Conservation (phyloP, 495 filamentous ascomycete species). For the Ramalina intermedia region DNA sequence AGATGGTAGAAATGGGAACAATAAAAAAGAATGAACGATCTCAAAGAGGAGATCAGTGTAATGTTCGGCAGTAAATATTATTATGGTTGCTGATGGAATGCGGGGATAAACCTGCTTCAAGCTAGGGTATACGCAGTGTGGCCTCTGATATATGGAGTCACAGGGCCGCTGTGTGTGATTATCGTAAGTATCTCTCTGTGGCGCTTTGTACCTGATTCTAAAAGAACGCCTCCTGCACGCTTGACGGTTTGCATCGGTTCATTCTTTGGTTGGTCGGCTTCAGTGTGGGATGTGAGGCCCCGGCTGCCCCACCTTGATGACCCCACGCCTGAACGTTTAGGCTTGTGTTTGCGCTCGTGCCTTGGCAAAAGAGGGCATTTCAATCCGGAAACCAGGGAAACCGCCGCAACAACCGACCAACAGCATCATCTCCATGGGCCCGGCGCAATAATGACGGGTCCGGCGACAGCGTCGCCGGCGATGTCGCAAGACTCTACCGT, state of each 20-base stretch:
- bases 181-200: not conserved
- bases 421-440: slow-evolving; percentile 1
- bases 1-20: not conserved
- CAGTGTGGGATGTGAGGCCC: not conserved
- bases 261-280: not conserved
- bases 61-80: not conserved
- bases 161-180: not conserved
- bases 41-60: not conserved
- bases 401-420: not conserved
- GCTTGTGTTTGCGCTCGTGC: too few species aligned
- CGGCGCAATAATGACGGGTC: slow-evolving; percentile 4
- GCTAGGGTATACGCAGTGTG: slow-evolving; percentile 54
- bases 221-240: slow-evolving; percentile 1
- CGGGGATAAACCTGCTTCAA: not conserved
- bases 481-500: slow-evolving; percentile 16
- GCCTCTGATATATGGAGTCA: slow-evolving; percentile 10
- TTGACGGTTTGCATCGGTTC: not conserved
- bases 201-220: slow-evolving; percentile 21
- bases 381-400: too few species aligned
- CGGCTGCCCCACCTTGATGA: not conserved
- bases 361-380: too few species aligned
- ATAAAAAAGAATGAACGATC: not conserved
- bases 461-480: slow-evolving; percentile 10
- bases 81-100: not conserved
- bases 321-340: not conserved